These are phyloP conservation scores for Ganoderma boninense DNA, from an alignment of 1,284 basidiomycete genomes.

Conservation along the genomic window DNA sequence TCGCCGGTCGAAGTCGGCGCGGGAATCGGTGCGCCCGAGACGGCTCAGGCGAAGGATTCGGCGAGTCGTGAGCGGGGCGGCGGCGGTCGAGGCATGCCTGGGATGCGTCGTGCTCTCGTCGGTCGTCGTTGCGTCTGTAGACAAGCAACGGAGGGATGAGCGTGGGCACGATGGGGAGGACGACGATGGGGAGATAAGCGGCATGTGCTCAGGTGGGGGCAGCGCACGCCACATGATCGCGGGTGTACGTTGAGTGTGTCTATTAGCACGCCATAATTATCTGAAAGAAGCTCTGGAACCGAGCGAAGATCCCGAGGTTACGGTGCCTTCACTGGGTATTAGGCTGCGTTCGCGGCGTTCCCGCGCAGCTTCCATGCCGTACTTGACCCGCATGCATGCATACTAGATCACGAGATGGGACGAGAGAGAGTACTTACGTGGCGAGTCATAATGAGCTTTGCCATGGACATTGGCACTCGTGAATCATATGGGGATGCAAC, in stretches of 20 bases:
- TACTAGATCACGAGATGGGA: conserved; percentile 27
- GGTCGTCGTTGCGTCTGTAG: conserved; percentile 40
- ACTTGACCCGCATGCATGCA: conserved; percentile 21
- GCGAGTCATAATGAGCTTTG: conserved; percentile 47
- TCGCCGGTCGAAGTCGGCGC: conserved; percentile 7
- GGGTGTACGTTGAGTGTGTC: conserved; percentile 5
- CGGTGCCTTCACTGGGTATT: neutral
- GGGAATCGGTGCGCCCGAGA: neutral
- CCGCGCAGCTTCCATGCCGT: conserved; percentile 22
- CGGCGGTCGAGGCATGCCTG: conserved; percentile 35
- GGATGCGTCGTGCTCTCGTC: conserved; percentile 36
- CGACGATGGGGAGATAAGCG: conserved; percentile 24
- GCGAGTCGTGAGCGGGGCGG: conserved; percentile 40
- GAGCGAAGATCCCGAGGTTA: conserved; percentile 5
- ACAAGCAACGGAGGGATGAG: neutral
- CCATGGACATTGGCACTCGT: conserved; percentile 45
- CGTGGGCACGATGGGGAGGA: conserved; percentile 6
- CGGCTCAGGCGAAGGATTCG: conserved; percentile 32
- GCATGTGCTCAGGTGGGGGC: neutral
- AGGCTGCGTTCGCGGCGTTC: conserved; percentile 18
- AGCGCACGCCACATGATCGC: conserved; percentile 1
- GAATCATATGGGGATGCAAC: conserved; percentile 37
- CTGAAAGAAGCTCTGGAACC: conserved; percentile 6
- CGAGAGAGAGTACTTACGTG: conserved; percentile 39
- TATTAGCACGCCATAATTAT: conserved; percentile 15